A percentile compares a stretch with the other conserved stretches of the same genome.
These are phyloP conservation scores for Leptographium procerum DNA, from an alignment of 2,329 filamentous ascomycete species.

Conservation along the genomic window DNA sequence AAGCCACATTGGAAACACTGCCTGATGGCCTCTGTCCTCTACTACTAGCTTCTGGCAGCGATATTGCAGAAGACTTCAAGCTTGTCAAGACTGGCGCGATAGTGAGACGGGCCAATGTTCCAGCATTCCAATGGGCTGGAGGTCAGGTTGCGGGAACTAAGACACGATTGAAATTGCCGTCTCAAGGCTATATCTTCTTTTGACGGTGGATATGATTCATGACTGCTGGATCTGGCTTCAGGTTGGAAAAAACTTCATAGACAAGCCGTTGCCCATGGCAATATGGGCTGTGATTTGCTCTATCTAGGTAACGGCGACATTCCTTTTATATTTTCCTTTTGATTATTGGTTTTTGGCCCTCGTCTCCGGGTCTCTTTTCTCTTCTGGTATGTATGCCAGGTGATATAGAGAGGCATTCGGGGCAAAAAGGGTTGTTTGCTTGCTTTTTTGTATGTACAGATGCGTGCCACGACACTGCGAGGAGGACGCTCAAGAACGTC, in stretches of 20 bases:
- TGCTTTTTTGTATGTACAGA: neutral
- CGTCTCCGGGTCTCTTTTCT: constrained; percentile 2
- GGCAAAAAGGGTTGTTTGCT: neutral
- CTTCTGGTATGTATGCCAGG: neutral
- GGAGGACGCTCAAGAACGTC: neutral
- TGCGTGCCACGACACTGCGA: neutral
- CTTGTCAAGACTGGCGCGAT: neutral
- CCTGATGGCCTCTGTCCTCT: neutral
- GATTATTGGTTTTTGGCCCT: constrained; percentile 1
- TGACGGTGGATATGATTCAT: constrained; percentile 17
- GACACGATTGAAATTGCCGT: neutral
- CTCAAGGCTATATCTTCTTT: constrained; percentile 2
- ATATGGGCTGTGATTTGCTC: neutral
- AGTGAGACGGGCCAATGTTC: neutral
- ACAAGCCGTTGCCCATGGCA: neutral
- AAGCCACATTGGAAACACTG: neutral
- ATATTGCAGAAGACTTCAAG: neutral
- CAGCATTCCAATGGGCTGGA: neutral
- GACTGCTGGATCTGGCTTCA: constrained; percentile 15
- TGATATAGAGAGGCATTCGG: neutral
- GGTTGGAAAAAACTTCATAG: constrained; percentile 6
- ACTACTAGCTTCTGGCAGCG: neutral
- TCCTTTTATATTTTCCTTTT: constrained; percentile 1
- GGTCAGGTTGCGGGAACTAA: neutral
- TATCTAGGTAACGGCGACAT: constrained; percentile 1